Evolutionary conservation across 495 filamentous ascomycete species (phyloP), one percentile per base, ranked within the genome.

Genomic region (Xylaria curta): DNA sequence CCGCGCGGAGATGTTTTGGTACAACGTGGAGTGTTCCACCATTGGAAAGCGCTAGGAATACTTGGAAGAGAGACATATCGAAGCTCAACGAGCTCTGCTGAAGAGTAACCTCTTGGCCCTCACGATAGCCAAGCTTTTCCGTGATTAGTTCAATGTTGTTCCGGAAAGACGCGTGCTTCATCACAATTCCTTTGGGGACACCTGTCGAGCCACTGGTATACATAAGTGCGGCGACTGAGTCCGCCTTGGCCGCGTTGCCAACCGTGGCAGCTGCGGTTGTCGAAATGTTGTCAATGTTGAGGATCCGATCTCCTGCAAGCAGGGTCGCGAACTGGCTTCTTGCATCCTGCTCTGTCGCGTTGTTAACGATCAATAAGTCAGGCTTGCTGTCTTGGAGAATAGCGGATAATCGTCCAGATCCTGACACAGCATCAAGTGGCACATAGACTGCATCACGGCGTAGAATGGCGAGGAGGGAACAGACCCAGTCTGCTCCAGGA

Each of bases 171-270:
- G 38, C 51, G 61, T 82, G 79, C 0, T 26, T 76, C 7, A 87
- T 66, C 0, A 81, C 53, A 10, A 87, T 80, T 7, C 85, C 85
- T 64, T 87, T 86, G 1, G 85, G 85, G 0, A 47, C 61, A 7
- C 85, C 85, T 0, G 85, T 84, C 0, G 84, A 82, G 9, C 85
- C 85, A 68, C 84, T 86, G 1, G 85, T 85, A 62, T 82, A 87
- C 0, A 58, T 58, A 2, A 87, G 72, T 10, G 85, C 76, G 8
- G 77, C 78, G 0, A 82, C 80, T 15, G 75, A 40, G 13, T 67
- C n/a, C 1, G 65, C 19, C 26, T 28, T 56, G 19, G 46, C 46
- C 19, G 46, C 19, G 17, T 49, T 31, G 46, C 13, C 3, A n/a
- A 17, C 0, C 0, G 44, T 47, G 44, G 13, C 17, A 6, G 13